These are phyloP conservation scores for Arthrobotrys entomopaga DNA, from an alignment of 2,329 filamentous ascomycete genomes.

Conservation along the genomic window DNA sequence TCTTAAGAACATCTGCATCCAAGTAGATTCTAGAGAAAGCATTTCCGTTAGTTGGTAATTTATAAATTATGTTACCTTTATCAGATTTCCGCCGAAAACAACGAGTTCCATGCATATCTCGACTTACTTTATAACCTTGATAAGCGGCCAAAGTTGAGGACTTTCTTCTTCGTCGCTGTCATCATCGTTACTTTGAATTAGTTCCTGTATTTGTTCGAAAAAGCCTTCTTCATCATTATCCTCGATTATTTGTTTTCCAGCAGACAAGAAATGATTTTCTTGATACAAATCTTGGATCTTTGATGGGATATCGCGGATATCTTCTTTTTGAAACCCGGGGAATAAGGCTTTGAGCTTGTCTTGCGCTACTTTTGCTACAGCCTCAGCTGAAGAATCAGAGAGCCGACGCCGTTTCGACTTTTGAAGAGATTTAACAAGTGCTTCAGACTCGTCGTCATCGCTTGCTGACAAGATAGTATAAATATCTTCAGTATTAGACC, in stretches of 20 bases:
- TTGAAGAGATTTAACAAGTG: not conserved
- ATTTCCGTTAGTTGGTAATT: constrained; percentile 1
- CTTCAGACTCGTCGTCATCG: constrained; percentile 17
- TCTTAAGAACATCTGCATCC: constrained; percentile 21
- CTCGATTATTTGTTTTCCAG: constrained; percentile 21
- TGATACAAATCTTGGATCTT: constrained; percentile 20
- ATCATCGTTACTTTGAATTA: constrained; percentile 29
- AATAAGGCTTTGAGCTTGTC: constrained; percentile 46
- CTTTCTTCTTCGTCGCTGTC: constrained; percentile 17
- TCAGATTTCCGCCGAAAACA: not conserved
- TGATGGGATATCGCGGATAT: not conserved
- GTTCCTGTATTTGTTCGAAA: constrained; percentile 16
- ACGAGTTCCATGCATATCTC: not conserved
- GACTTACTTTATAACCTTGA: constrained; percentile 36
- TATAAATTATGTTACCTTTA: not conserved
- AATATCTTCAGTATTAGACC: not conserved
- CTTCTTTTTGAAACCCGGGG: constrained; percentile 12
- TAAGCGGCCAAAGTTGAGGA: constrained; percentile 37
- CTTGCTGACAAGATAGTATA: constrained; percentile 6
- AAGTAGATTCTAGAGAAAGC: constrained; percentile 27
- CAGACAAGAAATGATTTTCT: not conserved
- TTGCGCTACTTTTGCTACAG: constrained; percentile 11
- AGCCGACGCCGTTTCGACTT: constrained; percentile 35
- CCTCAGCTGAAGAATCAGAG: constrained; percentile 7
- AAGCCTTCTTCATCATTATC: constrained; percentile 31